Evolutionary conservation across 2,329 filamentous ascomycete species (phyloP), one percentile per base, ranked within the genome.

Genomic region (Monilinia fructicola): DNA sequence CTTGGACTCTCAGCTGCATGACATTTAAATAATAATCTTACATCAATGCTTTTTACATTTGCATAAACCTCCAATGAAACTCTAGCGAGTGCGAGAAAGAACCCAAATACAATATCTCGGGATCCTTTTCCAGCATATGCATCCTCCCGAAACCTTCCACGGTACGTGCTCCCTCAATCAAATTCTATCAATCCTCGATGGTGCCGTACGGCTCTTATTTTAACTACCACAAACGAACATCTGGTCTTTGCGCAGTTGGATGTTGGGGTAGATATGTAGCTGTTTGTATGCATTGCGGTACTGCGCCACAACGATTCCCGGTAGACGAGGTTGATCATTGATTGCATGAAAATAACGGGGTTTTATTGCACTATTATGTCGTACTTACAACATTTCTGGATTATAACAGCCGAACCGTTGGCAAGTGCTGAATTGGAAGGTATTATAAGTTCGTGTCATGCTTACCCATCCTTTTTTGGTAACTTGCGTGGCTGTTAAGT

Each of bases 181-280:
- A 55, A 46, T 50, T n/a, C 10, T 23, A 38, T 26, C 48, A 11
- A 56, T 48, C 42, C 42, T 38, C 53, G 9, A 23, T 48, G 40
- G 40, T 48, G 38, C 53, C 28, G 42, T 64, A 46, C 28, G 26
- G 28, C 26, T 64, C 21, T 55, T 56, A 48, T 56, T 56, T 56
- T 46, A 56, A 64, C 52, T 26, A 64, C 35, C n/a, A 46, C 52
- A n/a, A 48, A 56, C 28, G 28, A 64, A 46, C 40, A 64, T 23
- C 40, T 56, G 38, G 28, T 58, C 26, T 64, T 50, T 64, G 62
- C 53, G 62, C 28, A 58, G 62, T 64, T 38, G 11, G 28, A 58
- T 48, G 42, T 48, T 46, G 53, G 50, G 62, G 40, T 35, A 28
- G 62, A 40, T 35, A 40, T 7, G 6, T 52, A 50, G 44, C 28